Conservation (phyloP, 495 filamentous ascomycete species). For the Articulospora tetracladia region DNA sequence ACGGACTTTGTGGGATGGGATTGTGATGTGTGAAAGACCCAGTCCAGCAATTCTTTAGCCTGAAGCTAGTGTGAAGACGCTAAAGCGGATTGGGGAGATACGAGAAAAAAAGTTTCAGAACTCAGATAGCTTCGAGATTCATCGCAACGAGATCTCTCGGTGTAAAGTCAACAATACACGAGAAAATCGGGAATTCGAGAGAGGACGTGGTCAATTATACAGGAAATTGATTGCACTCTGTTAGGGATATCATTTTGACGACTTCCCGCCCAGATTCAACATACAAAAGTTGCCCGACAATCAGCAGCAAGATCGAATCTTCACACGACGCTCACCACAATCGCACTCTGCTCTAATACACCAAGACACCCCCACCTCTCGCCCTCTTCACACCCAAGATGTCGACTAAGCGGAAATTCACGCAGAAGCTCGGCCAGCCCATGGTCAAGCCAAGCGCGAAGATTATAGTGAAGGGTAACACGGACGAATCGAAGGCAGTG, state of each 20-base stretch:
- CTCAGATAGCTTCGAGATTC: not conserved
- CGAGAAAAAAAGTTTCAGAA: not conserved
- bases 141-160: not conserved
- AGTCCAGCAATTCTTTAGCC: not conserved
- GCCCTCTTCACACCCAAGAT: conserved; percentile 24
- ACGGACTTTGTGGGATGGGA: not conserved
- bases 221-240: too few relatives aligned
- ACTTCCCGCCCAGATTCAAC: too few relatives aligned
- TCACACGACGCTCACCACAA: too few relatives aligned
- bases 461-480: conserved; percentile 51
- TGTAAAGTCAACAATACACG: too few relatives aligned
- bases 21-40: not conserved
- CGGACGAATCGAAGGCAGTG: conserved; percentile 72
- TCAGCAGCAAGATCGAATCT: too few relatives aligned
- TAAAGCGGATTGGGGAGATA: not conserved
- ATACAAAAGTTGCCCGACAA: too few relatives aligned
- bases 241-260: too few relatives aligned
- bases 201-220: too few relatives aligned
- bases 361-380: not conserved
- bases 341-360: too few relatives aligned
- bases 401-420: conserved; percentile 51
- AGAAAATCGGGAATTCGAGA: too few relatives aligned
- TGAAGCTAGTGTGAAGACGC: not conserved
- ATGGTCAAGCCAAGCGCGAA: conserved; percentile 57
- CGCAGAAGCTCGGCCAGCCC: conserved; percentile 42